These are phyloP conservation scores for Polygonum maritimum DNA, from an alignment of 148 eudicot species.

Conservation along the genomic window DNA sequence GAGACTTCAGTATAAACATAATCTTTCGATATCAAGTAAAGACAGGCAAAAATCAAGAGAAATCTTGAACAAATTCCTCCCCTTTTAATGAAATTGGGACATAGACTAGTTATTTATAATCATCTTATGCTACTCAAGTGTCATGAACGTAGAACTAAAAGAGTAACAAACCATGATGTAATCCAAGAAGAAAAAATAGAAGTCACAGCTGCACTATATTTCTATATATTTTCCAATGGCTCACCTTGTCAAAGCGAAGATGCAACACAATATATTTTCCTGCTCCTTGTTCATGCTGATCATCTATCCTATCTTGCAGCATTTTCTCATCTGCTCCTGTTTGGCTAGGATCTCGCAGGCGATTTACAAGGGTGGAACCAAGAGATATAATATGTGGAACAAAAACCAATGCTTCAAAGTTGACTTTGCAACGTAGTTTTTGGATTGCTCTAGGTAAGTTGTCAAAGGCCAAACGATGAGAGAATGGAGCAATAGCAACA, in stretches of 20 bases:
- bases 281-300: conserved; percentile 27
- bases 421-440: conserved; percentile 81
- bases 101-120: not conserved
- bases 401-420: conserved; percentile 77
- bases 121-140: not conserved
- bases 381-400: conserved; percentile 68
- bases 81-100: not conserved
- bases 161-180: not conserved
- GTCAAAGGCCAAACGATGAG: conserved; percentile 93
- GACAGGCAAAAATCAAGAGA: not conserved
- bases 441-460: conserved; percentile 68
- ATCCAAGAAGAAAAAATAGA: not conserved
- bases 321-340: conserved; percentile 3
- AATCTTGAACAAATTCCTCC: not conserved
- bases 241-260: conserved; percentile 95
- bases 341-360: conserved; percentile 39
- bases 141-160: not conserved
- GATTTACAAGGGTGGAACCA: conserved; percentile 67
- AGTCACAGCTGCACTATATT: not conserved
- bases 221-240: conserved; percentile 3
- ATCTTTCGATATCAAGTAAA: not conserved
- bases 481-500: conserved; percentile 92
- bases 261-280: conserved; percentile 84
- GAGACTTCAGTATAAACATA: not conserved
- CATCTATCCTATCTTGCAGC: conserved; percentile 13